Conservation (phyloP, 75 land plant species). For the Pinus tabuliformis region DNA sequence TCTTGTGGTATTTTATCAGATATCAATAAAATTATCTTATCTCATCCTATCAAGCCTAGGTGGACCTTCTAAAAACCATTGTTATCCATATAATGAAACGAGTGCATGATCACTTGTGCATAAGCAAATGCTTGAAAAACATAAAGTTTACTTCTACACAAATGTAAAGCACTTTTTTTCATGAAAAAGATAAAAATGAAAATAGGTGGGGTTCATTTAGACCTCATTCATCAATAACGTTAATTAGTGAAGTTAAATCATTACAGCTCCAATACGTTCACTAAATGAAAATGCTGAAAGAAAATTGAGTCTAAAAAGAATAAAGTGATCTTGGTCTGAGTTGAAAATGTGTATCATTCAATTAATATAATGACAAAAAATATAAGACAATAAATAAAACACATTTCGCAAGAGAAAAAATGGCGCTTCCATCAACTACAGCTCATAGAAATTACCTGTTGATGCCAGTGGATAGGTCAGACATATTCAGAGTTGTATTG, state of each 20-base stretch:
- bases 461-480: conserved; percentile 88
- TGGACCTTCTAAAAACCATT: too few species aligned
- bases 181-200: too few species aligned
- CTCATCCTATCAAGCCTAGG: too few species aligned
- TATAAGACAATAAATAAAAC: not conserved
- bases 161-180: too few species aligned
- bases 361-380: not conserved
- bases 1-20: too few species aligned
- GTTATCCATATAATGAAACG: too few species aligned
- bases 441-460: conserved; percentile 60
- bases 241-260: not conserved
- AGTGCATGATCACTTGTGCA: too few species aligned
- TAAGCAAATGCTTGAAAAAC: too few species aligned
- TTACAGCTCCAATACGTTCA: not conserved
- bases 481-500: conserved; percentile 86
- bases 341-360: not conserved
- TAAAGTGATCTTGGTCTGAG: not conserved
- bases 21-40: too few species aligned
- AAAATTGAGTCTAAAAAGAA: not conserved
- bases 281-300: not conserved
- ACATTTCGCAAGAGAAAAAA: not conserved
- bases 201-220: not conserved
- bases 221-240: not conserved
- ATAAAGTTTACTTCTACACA: too few species aligned
- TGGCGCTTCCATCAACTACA: not conserved